A percentile compares a stretch with the other conserved stretches of the same genome.
Evolutionary conservation across 176 grass and related monocot species (phyloP).

Genomic region (Musa beccarii): DNA sequence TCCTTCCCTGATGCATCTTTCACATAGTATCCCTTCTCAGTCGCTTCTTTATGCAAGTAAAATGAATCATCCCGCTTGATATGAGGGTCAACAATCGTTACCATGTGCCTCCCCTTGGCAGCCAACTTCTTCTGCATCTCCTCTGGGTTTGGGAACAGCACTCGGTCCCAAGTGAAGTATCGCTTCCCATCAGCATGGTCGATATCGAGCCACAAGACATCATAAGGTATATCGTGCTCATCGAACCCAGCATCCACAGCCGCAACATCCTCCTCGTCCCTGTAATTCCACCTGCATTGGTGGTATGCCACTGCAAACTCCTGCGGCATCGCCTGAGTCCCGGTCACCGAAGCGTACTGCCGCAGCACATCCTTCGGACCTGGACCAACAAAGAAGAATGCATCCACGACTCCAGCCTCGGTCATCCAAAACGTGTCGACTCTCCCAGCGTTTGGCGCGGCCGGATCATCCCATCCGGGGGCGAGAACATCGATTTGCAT

Average conservation of each 20-base stretch:
- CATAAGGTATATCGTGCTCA: conserved; percentile 88
- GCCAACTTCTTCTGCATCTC: conserved; percentile 70
- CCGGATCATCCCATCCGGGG: conserved; percentile 52
- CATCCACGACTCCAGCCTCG: conserved; percentile 76
- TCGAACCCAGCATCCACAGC: conserved; percentile 74
- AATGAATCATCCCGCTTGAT: conserved; percentile 72
- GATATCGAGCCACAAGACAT: conserved; percentile 95
- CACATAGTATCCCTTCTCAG: conserved; percentile 80
- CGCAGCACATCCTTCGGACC: conserved; percentile 66
- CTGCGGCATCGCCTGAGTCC: conserved; percentile 69
- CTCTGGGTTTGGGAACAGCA: conserved; percentile 61
- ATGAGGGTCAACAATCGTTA: conserved; percentile 90
- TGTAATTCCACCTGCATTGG: conserved; percentile 95
- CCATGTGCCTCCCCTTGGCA: conserved; percentile 82
- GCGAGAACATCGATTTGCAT: conserved; percentile 98
- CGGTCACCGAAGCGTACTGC: conserved; percentile 75
- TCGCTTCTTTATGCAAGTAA: conserved; percentile 71
- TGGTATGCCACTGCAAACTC: conserved; percentile 76
- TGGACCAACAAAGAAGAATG: conserved; percentile 76
- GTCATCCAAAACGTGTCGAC: conserved; percentile 83
- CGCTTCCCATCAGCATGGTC: conserved; percentile 87
- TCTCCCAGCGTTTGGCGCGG: conserved; percentile 12
- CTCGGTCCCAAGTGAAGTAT: conserved; percentile 90
- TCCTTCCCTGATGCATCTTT: conserved; percentile 73
- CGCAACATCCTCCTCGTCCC: conserved; percentile 86